Evolutionary conservation across 2,329 filamentous ascomycete species (phyloP).

Genomic region (Exophiala alcalophila): DNA sequence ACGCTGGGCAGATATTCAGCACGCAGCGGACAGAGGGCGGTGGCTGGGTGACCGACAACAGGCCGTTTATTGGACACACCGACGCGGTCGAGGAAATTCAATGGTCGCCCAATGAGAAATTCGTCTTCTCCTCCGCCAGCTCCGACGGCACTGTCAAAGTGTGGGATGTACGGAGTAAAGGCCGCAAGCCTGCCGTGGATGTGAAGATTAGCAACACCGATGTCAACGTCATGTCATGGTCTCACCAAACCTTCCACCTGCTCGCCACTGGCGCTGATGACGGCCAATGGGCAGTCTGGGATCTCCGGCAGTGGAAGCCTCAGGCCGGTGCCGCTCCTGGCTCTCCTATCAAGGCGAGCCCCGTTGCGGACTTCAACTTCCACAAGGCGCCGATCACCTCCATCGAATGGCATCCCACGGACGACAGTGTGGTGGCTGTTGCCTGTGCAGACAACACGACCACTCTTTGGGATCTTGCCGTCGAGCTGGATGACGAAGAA

Average conservation of each 20-base stretch:
- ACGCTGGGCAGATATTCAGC: constrained; percentile 81
- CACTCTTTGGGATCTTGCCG: constrained; percentile 93
- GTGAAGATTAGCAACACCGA: constrained; percentile 80
- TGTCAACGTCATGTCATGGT: constrained; percentile 97
- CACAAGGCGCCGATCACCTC: constrained; percentile 96
- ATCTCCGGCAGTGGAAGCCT: constrained; percentile 90
- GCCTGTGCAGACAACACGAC: constrained; percentile 91
- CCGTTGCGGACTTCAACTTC: constrained; percentile 91
- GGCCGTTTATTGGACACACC: constrained; percentile 78
- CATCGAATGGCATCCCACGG: constrained; percentile 95
- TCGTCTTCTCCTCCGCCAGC: constrained; percentile 91
- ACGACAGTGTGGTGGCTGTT: constrained; percentile 92
- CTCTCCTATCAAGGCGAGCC: constrained; percentile 58
- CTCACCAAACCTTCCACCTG: constrained; percentile 78
- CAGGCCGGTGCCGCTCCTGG: constrained; percentile 45
- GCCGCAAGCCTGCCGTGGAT: constrained; percentile 78
- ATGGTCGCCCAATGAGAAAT: constrained; percentile 90
- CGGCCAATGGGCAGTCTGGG: constrained; percentile 93
- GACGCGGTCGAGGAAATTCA: constrained; percentile 91
- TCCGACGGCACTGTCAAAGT: constrained; percentile 93
- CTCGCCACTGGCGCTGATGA: constrained; percentile 91
- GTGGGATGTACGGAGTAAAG: constrained; percentile 93
- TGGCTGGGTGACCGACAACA: constrained; percentile 81
- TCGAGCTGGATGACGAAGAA: constrained; percentile 96
- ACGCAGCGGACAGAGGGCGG: constrained; percentile 85